These are phyloP conservation scores for Metschnikowia orientalis DNA, from an alignment of 805 yeast species.

Conservation along the genomic window DNA sequence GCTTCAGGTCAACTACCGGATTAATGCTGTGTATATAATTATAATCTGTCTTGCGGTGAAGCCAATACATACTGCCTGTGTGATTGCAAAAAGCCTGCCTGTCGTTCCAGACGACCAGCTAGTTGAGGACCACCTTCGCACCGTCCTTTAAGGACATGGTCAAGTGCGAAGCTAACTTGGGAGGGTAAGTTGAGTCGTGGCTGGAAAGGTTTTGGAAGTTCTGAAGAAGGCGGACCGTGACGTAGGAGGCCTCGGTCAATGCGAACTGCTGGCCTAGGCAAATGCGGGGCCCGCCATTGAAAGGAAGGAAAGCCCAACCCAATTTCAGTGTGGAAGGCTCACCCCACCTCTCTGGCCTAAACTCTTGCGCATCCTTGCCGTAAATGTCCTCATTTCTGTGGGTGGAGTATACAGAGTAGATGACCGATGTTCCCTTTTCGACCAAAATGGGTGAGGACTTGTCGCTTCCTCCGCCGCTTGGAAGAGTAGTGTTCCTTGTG, in stretches of 20 bases:
- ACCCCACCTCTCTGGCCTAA: conserved; percentile 48
- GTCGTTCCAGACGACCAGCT: too few species aligned
- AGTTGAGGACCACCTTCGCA: conserved; percentile 10
- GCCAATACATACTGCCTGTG: too few species aligned
- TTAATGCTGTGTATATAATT: too few species aligned
- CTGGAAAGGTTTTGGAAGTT: conserved; percentile 11
- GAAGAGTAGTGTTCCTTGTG: conserved; percentile 43
- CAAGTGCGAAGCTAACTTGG: conserved; percentile 13
- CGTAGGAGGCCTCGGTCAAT: conserved; percentile 21
- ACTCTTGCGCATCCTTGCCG: conserved; percentile 44
- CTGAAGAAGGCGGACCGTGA: conserved; percentile 18
- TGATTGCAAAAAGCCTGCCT: too few species aligned
- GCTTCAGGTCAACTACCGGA: too few species aligned
- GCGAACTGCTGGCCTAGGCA: conserved; percentile 26
- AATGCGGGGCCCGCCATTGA: conserved; percentile 24
- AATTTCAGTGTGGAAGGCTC: conserved; percentile 17
- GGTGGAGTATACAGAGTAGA: conserved; percentile 36
- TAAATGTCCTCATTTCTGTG: conserved; percentile 36
- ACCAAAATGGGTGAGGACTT: conserved; percentile 35
- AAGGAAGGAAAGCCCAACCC: conserved; percentile 23
- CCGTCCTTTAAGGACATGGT: conserved; percentile 18
- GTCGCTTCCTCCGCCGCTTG: conserved; percentile 48
- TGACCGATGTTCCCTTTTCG: conserved; percentile 40
- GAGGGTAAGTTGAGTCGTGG: conserved; percentile 14
- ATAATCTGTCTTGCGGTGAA: too few species aligned